A percentile compares a stretch with the other conserved stretches of the same genome.
These are phyloP conservation scores for Xanthoceras sorbifolium DNA, from an alignment of 345 rosid species.

Conservation along the genomic window DNA sequence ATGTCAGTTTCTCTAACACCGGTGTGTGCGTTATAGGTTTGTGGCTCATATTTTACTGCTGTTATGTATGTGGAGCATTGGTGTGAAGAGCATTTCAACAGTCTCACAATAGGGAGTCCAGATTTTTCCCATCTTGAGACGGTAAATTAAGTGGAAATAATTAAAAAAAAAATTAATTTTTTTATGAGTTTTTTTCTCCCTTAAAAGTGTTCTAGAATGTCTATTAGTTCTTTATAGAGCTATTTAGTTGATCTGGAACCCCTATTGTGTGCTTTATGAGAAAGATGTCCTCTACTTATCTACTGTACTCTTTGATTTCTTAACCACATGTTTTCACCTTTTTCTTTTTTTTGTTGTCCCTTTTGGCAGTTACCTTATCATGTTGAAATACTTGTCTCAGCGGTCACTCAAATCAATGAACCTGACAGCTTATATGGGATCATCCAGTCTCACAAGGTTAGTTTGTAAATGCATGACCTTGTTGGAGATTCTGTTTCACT, in stretches of 20 bases:
- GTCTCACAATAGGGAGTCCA: conserved; percentile 78
- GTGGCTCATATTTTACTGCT: conserved; percentile 87
- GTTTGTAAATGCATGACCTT: conserved; percentile 23
- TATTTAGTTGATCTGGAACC: not conserved
- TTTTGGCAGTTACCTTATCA: conserved; percentile 68
- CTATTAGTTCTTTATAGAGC: not conserved
- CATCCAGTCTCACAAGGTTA: conserved; percentile 84
- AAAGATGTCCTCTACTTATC: conserved; percentile 9
- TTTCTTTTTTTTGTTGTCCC: not conserved
- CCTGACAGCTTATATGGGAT: conserved; percentile 98
- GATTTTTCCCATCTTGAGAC: conserved; percentile 83
- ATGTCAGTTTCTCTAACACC: conserved; percentile 8
- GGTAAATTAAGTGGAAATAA: conserved; percentile 46
- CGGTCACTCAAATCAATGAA: conserved; percentile 87
- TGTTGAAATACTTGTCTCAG: conserved; percentile 81
- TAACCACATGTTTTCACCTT: not conserved
- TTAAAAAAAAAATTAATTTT: not conserved
- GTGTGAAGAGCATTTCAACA: conserved; percentile 85
- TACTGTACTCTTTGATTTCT: not conserved
- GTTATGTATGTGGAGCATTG: conserved; percentile 91
- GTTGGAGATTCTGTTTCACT: conserved; percentile 5
- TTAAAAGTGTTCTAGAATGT: not conserved
- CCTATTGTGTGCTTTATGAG: not conserved
- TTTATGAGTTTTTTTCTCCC: not conserved
- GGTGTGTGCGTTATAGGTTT: conserved; percentile 45